Conservation (phyloP, 257 asterid species). For the Penstemon barbatus region DNA sequence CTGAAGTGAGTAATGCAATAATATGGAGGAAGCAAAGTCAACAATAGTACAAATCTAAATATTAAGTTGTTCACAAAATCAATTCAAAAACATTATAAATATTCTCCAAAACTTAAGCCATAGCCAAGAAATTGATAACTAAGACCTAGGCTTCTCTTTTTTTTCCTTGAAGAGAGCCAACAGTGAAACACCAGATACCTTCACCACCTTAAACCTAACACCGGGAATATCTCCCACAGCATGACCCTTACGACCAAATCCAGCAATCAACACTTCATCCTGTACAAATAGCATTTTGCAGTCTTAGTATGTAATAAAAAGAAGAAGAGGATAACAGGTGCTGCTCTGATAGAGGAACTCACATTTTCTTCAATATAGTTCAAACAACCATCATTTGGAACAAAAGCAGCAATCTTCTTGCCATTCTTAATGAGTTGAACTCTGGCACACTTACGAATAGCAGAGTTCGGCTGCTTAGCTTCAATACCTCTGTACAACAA, state of each 20-base stretch:
- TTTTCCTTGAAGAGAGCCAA: constrained; percentile 73
- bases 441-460: constrained; percentile 77
- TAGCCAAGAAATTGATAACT: constrained; percentile 5
- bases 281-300: constrained; percentile 23
- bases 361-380: constrained; percentile 84
- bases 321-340: too few relatives aligned
- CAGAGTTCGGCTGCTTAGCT: constrained; percentile 89
- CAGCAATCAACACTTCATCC: constrained; percentile 88
- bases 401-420: constrained; percentile 82
- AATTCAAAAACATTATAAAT: constrained; percentile 20
- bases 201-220: constrained; percentile 80
- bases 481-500: constrained; percentile 59
- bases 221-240: constrained; percentile 92
- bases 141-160: constrained; percentile 75
- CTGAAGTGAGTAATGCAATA: background rate
- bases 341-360: constrained; percentile 17
- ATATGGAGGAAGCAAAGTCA: background rate
- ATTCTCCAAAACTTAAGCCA: constrained; percentile 19
- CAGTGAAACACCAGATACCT: constrained; percentile 80
- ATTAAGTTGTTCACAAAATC: constrained; percentile 21
- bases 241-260: constrained; percentile 84
- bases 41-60: constrained; percentile 24
- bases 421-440: constrained; percentile 84
- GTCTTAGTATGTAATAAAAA: background rate
- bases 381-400: constrained; percentile 81